These are phyloP conservation scores for Hanseniaspora mollemarum DNA, from an alignment of 805 yeast genomes.

Conservation along the genomic window DNA sequence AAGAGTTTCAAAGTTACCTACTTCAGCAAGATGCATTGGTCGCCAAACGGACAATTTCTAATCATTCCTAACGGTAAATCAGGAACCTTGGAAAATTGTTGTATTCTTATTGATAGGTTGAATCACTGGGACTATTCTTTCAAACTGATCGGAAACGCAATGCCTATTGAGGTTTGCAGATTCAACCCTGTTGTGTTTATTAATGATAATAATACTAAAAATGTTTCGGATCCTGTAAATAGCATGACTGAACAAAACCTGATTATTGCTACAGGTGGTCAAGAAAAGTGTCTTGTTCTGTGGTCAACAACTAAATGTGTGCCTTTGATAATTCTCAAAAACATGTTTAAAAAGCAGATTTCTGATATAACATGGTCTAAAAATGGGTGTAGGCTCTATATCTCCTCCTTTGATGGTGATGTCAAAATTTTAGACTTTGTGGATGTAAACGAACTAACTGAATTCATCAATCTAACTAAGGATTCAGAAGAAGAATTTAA, in stretches of 20 bases:
- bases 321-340: constrained; percentile 77
- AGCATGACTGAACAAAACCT: constrained; percentile 5
- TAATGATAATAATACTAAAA: constrained; percentile 15
- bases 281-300: constrained; percentile 38
- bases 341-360: constrained; percentile 30
- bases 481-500: background rate
- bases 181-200: constrained; percentile 62
- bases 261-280: constrained; percentile 9
- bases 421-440: constrained; percentile 7
- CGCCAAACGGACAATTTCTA: constrained; percentile 79
- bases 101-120: constrained; percentile 61
- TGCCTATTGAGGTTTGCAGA: constrained; percentile 71
- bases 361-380: constrained; percentile 11
- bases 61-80: constrained; percentile 80
- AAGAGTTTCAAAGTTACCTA: constrained; percentile 81
- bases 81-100: constrained; percentile 52
- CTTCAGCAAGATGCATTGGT: constrained; percentile 77
- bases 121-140: constrained; percentile 71
- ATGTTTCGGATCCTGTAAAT: background rate
- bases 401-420: constrained; percentile 13
- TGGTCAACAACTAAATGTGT: constrained; percentile 24
- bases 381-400: background rate
- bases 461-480: constrained; percentile 5
- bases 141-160: constrained; percentile 69
- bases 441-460: background rate